Base-by-base conservation (phyloP, 441 rosid genomes). In the Theobroma grandiflorum region DNA sequence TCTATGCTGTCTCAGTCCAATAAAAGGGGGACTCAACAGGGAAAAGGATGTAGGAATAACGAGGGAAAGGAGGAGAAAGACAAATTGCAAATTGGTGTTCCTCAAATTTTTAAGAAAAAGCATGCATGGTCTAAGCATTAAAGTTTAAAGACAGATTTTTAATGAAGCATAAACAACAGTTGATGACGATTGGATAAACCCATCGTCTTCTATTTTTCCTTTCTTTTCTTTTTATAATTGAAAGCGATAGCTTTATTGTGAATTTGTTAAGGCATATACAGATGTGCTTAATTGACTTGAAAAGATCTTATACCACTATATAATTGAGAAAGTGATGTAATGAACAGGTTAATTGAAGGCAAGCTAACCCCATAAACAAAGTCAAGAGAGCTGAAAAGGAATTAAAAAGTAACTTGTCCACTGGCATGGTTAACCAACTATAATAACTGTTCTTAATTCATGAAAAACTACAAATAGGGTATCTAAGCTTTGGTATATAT, bases 51-150 rank as follows among this genome's bases (percentile, higher is more conserved):
- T 31, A 72, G 20, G 74, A 79, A 71, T 74, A 66, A 64, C 20
- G 63, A 77, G 69, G 72, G 20, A 74, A 69, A 62, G 38, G 50
- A 49, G 43, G 47, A 52, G 72, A 79, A 80, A 82, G 85, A 87
- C 85, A 84, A 81, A 77, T 74, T 70, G 45, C 83, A 81, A 52
- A 79, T 59, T 72, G 85, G 62, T 55, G 64, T 77, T 69, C 57
- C 50, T 49, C 59, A 59, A 37, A 57, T 55, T 66, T 31, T 78
- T 67, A 35, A 35, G 26, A 49, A 61, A 61, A 31, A 75, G 31
- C 10, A 75, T 45, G 18, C 64, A 71, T 81, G 83, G 55, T 79
- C 45, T 77, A 35, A 52, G 59, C 70, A 67, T 31, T 76, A 85
- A 73, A 81, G 75, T 57, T 76, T 22, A 73, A 53, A 72, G 80